phyloP scores from a whole-genome alignment of 78 protist genomes.

The Cavenderia fasciculata region DNA sequence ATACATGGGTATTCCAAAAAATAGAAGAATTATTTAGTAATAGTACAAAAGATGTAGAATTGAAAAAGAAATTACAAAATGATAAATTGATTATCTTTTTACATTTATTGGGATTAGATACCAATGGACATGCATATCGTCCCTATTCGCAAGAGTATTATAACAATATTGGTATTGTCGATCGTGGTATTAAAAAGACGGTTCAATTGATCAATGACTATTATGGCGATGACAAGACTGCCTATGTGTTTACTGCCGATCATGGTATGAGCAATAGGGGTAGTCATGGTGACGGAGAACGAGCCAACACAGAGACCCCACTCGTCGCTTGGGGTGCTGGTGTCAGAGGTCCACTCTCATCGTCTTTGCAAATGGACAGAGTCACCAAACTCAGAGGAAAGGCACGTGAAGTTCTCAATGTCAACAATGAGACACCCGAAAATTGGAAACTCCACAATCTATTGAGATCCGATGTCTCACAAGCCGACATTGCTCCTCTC shows the following conservation, averaged over 20 bases:
- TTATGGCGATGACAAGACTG: slow-evolving; percentile 82
- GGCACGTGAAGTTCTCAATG: slow-evolving; percentile 27
- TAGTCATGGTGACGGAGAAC: slow-evolving; percentile 93
- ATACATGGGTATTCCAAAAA: slow-evolving; percentile 88
- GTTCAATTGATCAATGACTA: slow-evolving; percentile 38
- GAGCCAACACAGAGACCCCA: slow-evolving; percentile 92
- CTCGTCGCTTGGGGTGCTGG: slow-evolving; percentile 93
- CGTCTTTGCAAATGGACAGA: slow-evolving; percentile 31
- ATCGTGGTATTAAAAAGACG: slow-evolving; percentile 67
- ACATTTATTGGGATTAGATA: slow-evolving; percentile 92
- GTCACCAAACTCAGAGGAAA: slow-evolving; percentile 66
- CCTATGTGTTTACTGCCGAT: slow-evolving; percentile 90
- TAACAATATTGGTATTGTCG: slow-evolving; percentile 72
- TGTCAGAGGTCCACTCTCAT: slow-evolving; percentile 64
- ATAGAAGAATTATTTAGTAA: slow-evolving; percentile 43
- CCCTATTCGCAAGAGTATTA: slow-evolving; percentile 85
- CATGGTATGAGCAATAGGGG: slow-evolving; percentile 94
- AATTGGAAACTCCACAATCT: slow-evolving; percentile 49
- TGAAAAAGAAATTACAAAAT: background rate
- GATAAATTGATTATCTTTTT: slow-evolving; percentile 78
- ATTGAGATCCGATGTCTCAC: slow-evolving; percentile 82
- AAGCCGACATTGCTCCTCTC: slow-evolving; percentile 91
- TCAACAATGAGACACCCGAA: slow-evolving; percentile 30
- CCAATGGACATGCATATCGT: slow-evolving; percentile 88
- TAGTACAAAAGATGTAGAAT: slow-evolving; percentile 56